Percentiles rank a stretch among this genome's conserved stretches.
Evolutionary conservation across 495 filamentous ascomycete genomes (phyloP).

Genomic region (Aspergillus diversus): DNA sequence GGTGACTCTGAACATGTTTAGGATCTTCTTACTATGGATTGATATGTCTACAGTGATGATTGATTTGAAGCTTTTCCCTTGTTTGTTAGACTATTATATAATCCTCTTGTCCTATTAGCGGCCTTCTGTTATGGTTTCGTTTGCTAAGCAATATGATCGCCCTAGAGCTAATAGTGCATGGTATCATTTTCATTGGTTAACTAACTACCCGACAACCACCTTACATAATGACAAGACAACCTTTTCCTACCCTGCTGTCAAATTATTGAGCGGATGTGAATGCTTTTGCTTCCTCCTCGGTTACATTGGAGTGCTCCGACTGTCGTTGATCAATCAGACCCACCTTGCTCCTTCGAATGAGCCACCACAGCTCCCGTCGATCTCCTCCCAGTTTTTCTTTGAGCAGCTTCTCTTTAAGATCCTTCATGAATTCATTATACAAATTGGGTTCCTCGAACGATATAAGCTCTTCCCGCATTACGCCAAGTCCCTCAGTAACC

Average conservation of each 20-base stretch:
- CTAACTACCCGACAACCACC: not conserved
- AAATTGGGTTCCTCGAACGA: slow-evolving; percentile 73
- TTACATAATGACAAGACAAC: not conserved
- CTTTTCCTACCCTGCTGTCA: not conserved
- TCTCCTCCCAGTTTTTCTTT: slow-evolving; percentile 78
- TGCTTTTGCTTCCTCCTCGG: slow-evolving; percentile 67
- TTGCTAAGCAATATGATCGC: too few relatives aligned
- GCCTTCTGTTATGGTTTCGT: not conserved
- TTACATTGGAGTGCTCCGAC: slow-evolving; percentile 64
- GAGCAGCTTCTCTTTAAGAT: slow-evolving; percentile 73
- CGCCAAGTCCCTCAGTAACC: slow-evolving; percentile 74
- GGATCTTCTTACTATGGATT: too few relatives aligned
- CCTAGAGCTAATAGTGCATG: not conserved
- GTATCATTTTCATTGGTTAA: slow-evolving; percentile 7
- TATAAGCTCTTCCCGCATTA: slow-evolving; percentile 76
- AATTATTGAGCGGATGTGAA: slow-evolving; percentile 38
- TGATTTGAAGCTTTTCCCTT: not conserved
- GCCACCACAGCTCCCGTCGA: slow-evolving; percentile 81
- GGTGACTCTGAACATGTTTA: not conserved
- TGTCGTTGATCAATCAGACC: slow-evolving; percentile 71
- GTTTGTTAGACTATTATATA: not conserved
- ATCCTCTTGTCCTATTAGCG: not conserved
- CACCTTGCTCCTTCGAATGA: slow-evolving; percentile 65
- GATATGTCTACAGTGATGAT: too few relatives aligned
- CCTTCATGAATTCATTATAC: slow-evolving; percentile 75